Conservation (phyloP, 2,329 filamentous ascomycete genomes). For the Furcasterigmium sp. region DNA sequence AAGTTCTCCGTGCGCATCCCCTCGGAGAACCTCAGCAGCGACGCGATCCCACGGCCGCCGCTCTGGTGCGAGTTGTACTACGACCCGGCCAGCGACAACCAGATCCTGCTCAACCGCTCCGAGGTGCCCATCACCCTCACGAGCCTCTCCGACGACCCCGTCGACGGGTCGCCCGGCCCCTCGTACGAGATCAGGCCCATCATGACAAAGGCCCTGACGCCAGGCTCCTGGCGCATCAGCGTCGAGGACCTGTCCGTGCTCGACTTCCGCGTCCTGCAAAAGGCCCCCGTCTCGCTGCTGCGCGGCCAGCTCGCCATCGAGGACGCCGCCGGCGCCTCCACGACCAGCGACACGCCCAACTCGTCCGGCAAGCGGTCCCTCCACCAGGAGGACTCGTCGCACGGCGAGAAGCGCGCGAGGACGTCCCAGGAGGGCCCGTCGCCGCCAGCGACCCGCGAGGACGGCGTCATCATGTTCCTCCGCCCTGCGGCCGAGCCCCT, state of each 20-base stretch:
- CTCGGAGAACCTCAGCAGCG: slow-evolving; percentile 34
- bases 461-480: slow-evolving; percentile 52
- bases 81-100: slow-evolving; percentile 52
- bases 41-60: slow-evolving; percentile 36
- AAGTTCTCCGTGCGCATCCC: slow-evolving; percentile 55
- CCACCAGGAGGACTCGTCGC: slow-evolving; percentile 36
- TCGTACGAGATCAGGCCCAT: slow-evolving; percentile 31
- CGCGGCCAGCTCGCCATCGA: slow-evolving; percentile 14
- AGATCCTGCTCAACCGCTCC: slow-evolving; percentile 51
- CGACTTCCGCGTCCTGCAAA: slow-evolving; percentile 54
- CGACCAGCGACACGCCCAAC: slow-evolving; percentile 28
- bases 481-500: slow-evolving; percentile 43
- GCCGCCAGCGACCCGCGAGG: slow-evolving; percentile 28
- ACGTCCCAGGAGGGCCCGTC: slow-evolving; percentile 23
- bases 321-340: slow-evolving; percentile 13
- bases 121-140: slow-evolving; percentile 47
- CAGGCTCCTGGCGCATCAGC: slow-evolving; percentile 53
- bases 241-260: slow-evolving; percentile 44
- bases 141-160: slow-evolving; percentile 34
- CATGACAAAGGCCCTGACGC: slow-evolving; percentile 39
- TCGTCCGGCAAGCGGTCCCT: slow-evolving; percentile 48
- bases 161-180: slow-evolving; percentile 27
- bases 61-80: slow-evolving; percentile 59
- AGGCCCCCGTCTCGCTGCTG: slow-evolving; percentile 37
- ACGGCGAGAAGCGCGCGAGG: slow-evolving; percentile 36